These are phyloP conservation scores for Aspergillus sp. DNA, from an alignment of 2,329 filamentous ascomycete species.

Conservation along the genomic window DNA sequence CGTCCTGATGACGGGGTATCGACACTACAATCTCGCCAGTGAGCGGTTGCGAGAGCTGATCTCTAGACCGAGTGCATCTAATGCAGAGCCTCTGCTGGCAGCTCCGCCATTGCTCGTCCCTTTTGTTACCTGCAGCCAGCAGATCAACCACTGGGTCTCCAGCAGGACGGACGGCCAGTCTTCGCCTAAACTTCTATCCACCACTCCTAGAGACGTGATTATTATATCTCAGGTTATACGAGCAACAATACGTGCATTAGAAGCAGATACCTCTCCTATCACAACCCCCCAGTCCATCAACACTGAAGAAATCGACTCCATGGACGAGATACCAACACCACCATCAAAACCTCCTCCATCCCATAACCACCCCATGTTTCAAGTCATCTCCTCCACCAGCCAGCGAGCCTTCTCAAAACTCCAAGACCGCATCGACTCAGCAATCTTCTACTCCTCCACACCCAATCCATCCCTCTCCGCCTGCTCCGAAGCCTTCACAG, in stretches of 20 bases:
- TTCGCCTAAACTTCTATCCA: neutral
- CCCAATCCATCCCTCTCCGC: neutral
- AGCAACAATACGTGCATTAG: neutral
- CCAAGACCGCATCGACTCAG: neutral
- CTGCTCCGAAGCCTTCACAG: neutral
- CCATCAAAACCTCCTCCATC: neutral
- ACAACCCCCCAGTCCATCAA: neutral
- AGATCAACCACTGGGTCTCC: conserved; percentile 1
- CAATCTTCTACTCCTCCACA: neutral
- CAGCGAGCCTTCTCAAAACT: neutral
- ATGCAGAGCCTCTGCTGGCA: neutral
- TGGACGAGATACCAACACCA: neutral
- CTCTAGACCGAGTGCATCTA: neutral
- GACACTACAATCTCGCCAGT: conserved; percentile 2
- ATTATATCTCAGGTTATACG: neutral
- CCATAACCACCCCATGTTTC: neutral
- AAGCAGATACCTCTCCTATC: neutral
- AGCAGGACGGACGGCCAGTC: neutral
- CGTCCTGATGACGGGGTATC: neutral
- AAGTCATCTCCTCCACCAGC: neutral
- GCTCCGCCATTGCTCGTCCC: neutral
- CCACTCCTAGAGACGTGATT: neutral
- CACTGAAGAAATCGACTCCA: neutral
- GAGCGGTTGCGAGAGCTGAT: neutral
- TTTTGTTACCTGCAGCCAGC: neutral